Evolutionary conservation across 805 yeast genomes (phyloP), one percentile per base, ranked within the genome.

Genomic region (Teunomyces barrocoloradensis): DNA sequence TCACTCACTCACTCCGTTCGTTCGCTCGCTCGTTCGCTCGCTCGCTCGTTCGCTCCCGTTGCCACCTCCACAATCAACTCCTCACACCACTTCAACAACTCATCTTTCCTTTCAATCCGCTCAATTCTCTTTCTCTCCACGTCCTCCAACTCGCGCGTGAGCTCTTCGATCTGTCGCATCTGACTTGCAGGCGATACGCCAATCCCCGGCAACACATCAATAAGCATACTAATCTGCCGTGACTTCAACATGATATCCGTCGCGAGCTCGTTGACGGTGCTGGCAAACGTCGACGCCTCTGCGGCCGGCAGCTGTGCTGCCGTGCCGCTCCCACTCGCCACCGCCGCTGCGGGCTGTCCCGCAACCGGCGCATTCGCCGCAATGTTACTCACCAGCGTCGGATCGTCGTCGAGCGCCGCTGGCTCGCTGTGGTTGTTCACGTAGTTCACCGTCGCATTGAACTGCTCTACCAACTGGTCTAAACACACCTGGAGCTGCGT

Each of bases 191-290:
- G 86, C 1, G 91, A 81, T 1, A 86, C 91, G 6, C 95, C 97
- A 2, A 89, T 88, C 10, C 97, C 98, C 0, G 99, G 99, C 37
- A 92, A 71, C 2, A 96, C 82, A 60, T 88, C 95, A 34, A 92
- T 90, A 23, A 92, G 78, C 58, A 87, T 83, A 34, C 88, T 79
- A 12, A 92, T 87, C 63, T 94, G 98, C 56, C 95, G 79, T 4
- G 95, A 81, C 60, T 91, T 91, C 48, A 89, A 67, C 21, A 91
- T 87, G 6, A 92, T 78, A 61, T 92, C 99, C 0, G 87, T 81
- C 2, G 96, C 80, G 6, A 94, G 73, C 60, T 94, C 98, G 55
- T 80, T 81, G 41, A 82, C 75, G 23, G 84, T 86, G 50, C 74
- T 67, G 13, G 64, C 68, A 46, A 53, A 53, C 35, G 37, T 6